These are phyloP conservation scores for Fagus crenata DNA, from an alignment of 306 rosid species.

Conservation along the genomic window DNA sequence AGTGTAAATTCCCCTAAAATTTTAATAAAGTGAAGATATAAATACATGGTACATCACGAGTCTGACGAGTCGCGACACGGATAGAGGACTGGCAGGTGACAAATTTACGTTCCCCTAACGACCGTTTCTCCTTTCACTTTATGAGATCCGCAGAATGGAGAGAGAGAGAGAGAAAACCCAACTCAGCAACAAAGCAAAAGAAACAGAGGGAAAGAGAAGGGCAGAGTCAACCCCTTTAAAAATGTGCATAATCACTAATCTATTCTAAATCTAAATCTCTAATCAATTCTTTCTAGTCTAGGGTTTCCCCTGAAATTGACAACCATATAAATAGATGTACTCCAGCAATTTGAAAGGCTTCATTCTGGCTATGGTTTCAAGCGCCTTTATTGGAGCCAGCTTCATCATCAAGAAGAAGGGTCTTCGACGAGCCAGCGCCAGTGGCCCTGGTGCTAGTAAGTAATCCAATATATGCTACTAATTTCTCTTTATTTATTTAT, in stretches of 20 bases:
- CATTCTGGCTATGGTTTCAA: conserved; percentile 63
- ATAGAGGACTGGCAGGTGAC: not conserved
- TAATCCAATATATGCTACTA: not conserved
- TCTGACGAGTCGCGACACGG: not conserved
- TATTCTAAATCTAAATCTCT: no score
- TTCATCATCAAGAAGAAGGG: conserved; percentile 90
- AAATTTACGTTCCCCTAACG: not conserved
- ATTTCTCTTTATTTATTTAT: no score
- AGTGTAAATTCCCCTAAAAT: no score
- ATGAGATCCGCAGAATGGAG: no score
- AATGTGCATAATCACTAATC: no score
- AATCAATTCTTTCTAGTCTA: no score
- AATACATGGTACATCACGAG: no score
- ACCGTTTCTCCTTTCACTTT: not conserved
- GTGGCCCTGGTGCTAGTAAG: conserved; percentile 64
- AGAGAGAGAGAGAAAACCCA: not conserved
- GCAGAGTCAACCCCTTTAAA: not conserved
- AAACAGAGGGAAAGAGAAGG: not conserved
- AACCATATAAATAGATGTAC: conserved; percentile 39
- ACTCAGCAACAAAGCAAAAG: not conserved
- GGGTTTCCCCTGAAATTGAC: no score
- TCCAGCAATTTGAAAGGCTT: conserved; percentile 70
- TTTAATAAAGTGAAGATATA: no score
- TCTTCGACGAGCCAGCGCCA: conserved; percentile 61
- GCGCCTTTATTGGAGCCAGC: conserved; percentile 87